Evolutionary conservation across 2,329 filamentous ascomycete genomes (phyloP).

Genomic region (Colletotrichum gloeosporioides): DNA sequence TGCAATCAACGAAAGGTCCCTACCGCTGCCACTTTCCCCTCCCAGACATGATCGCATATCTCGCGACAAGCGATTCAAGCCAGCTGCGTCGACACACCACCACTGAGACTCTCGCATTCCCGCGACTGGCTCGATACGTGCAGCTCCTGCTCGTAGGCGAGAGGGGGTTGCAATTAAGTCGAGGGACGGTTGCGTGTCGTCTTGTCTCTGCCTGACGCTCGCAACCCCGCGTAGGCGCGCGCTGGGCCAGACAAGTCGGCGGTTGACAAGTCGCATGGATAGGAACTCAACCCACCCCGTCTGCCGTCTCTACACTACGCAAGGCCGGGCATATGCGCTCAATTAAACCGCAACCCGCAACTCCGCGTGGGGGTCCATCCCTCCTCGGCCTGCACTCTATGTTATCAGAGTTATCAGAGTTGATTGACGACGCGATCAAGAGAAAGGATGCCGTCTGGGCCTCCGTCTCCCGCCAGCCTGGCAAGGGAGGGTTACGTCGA

Average conservation of each 20-base stretch:
- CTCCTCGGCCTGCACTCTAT: background rate
- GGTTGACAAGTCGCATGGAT: background rate
- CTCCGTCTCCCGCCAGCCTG: background rate
- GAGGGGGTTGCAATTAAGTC: background rate
- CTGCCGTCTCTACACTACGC: background rate
- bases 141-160: background rate
- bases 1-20: background rate
- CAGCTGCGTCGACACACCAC: constrained; percentile 1
- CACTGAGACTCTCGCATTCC: background rate
- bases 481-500: constrained; percentile 6
- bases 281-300: background rate
- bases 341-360: background rate
- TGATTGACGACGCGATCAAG: background rate
- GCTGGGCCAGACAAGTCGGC: background rate
- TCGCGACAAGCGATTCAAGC: background rate
- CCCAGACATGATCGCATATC: background rate
- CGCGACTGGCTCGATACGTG: background rate
- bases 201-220: background rate
- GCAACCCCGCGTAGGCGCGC: background rate
- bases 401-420: background rate
- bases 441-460: background rate
- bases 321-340: background rate
- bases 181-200: background rate
- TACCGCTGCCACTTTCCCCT: constrained; percentile 2
- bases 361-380: constrained; percentile 4